Evolutionary conservation across 1,284 basidiomycete genomes (phyloP), one percentile per base, ranked within the genome.

Genomic region (Sanghuangporus sanghuang): DNA sequence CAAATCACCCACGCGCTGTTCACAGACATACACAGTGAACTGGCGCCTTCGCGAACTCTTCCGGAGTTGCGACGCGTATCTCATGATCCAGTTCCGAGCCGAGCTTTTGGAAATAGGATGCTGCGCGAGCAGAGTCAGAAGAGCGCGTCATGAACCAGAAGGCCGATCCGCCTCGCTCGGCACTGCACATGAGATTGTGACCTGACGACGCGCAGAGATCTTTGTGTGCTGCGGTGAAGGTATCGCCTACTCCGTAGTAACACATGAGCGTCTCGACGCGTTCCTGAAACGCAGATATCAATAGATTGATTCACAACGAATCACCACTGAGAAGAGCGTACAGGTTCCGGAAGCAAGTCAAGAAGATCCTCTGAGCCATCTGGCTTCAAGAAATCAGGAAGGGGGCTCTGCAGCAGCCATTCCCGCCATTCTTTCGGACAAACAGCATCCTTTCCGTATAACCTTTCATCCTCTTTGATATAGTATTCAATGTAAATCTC

Each of bases 121-220:
- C 76, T 6, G 81, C 86, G 11, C 70, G 71, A 8, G 78, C 74
- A 8, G 86, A 83, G 62, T 78, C 79, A 0, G 79, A 76, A 48
- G 84, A 79, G 59, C 79, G 76, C 1, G 90, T 90, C 88, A 92
- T 90, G 72, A 92, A 92, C 90, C 90, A 92, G 69, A 85, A 90
- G 1, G 90, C 85, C 1, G 85, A 87, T 0, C 86, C 89, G 46
- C 73, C 78, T 32, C 84, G 75, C 69, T 90, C 87, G 0, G 89
- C 83, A 69, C 87, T 85, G 68, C 85, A 86, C 90, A 92, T 92
- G 11, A 92, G 75, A 69, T 92, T 92, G 56, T 92, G 90, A 7
- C 90, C 90, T 2, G 86, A 86, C 1, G 89, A 92, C 0, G 83
- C 89, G 69, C 90, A 92, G 0, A 87, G 78, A 72, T 92, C 90